Base-by-base conservation (phyloP, 1,284 basidiomycete genomes). In the Cryptococcus hybrid region DNA sequence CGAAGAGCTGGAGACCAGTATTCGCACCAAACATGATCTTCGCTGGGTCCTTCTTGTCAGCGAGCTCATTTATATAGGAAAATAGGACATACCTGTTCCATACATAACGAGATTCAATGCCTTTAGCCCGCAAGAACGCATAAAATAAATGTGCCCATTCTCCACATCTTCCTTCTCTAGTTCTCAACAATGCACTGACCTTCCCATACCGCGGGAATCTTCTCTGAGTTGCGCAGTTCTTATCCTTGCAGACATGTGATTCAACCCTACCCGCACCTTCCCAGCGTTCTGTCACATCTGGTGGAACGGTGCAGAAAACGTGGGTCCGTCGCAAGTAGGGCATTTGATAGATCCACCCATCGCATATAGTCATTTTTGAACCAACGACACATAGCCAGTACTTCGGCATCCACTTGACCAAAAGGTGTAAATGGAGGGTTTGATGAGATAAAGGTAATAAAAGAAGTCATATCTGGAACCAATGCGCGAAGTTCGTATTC, bases 11-110 rank as follows among this genome's bases (percentile, higher is more conserved):
- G 58, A 5, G 69, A 70, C 64, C 69, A 78, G 60, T 75, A 80
- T 63, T 80, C 80, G 50, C 76, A 77, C 80, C 80, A 82, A n/a
- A 82, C 80, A 57, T 82, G 81, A 65, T 82, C 81, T 66, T 81
- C 80, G 30, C 73, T 76, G 52, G 34, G 24, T 24, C 13, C 35
- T 12, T 43, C 3, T 15, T 13, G 52, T 24, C 24, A 24, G 24
- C 24, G 24, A 24, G 24, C 24, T 24, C 24, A 24, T 24, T 24
- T 24, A 24, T 24, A 24, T 35, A 46, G 9, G 34, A 24, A 54
- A 58, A 43, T 7, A 37, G 37, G 11, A 49, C 53, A 40, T 37
- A 55, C 57, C 57, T 59, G 42, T 59, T 59, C 57, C 57, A 76
- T 58, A 80, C 69, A 57, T 81, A 80, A 39, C 80, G 70, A 37